A percentile compares a stretch with the other conserved stretches of the same genome.
These are phyloP conservation scores for Wickerhamomyces canadensis DNA, from an alignment of 805 yeast species.

Conservation along the genomic window DNA sequence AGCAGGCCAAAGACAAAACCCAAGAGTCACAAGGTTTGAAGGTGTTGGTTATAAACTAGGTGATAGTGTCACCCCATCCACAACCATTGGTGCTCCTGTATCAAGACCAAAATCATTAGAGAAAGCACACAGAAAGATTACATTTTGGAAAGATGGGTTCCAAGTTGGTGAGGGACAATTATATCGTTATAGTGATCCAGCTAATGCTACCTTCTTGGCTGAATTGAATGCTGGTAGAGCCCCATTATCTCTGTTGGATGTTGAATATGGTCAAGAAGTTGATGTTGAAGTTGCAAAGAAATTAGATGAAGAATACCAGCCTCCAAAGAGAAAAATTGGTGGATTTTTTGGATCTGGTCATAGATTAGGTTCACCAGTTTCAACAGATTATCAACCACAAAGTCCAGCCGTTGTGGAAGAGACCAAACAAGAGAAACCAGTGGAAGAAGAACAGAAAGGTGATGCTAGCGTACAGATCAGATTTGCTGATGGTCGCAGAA, in stretches of 20 bases:
- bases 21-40: slow-evolving; percentile 28
- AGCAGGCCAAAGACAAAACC: slow-evolving; percentile 29
- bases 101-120: slow-evolving; percentile 28
- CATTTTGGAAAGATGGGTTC: slow-evolving; percentile 96
- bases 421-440: slow-evolving; percentile 18
- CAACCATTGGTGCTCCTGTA: slow-evolving; percentile 29
- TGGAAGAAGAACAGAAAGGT: slow-evolving; percentile 36
- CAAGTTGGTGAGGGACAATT: slow-evolving; percentile 89
- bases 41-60: slow-evolving; percentile 41
- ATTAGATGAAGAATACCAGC: slow-evolving; percentile 70
- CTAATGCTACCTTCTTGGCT: slow-evolving; percentile 69
- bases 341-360: slow-evolving; percentile 80
- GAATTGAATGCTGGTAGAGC: slow-evolving; percentile 89
- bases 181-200: slow-evolving; percentile 86
- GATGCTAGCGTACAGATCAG: slow-evolving; percentile 78
- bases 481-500: slow-evolving; percentile 73
- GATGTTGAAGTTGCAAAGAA: slow-evolving; percentile 83
- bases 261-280: slow-evolving; percentile 86
- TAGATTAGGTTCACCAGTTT: slow-evolving; percentile 85
- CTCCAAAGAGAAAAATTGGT: slow-evolving; percentile 57
- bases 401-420: slow-evolving; percentile 11
- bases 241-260: slow-evolving; percentile 76
- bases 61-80: slow-evolving; percentile 26
- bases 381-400: slow-evolving; percentile 48
- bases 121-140: slow-evolving; percentile 73